Conservation (phyloP, 371 early-diverging fungal genomes). For the Chytridium lagenaria region DNA sequence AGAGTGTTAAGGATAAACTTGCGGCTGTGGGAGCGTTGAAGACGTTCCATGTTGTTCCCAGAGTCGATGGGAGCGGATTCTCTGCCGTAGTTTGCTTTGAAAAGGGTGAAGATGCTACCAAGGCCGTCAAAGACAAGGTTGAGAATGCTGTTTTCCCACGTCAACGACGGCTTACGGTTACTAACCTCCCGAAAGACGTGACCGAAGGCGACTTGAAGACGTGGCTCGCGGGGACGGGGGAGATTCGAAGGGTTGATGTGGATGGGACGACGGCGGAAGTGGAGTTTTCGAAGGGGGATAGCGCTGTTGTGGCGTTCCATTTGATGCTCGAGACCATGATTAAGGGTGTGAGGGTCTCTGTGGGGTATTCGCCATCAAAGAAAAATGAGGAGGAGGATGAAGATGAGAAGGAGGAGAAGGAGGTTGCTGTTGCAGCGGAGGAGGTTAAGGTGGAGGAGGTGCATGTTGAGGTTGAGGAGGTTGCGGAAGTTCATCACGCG, state of each 20-base stretch:
- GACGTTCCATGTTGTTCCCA: conserved; percentile 28
- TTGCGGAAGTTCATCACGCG: not conserved
- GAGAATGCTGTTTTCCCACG: conserved; percentile 42
- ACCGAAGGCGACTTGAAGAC: conserved; percentile 26
- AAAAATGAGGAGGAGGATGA: conserved; percentile 16
- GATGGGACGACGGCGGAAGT: conserved; percentile 25
- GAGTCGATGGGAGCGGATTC: conserved; percentile 19
- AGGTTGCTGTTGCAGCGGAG: conserved; percentile 12
- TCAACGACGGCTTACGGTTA: conserved; percentile 38
- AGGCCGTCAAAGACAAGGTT: conserved; percentile 36
- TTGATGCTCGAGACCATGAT: conserved; percentile 21
- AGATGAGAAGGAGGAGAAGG: conserved; percentile 14
- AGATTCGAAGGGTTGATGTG: conserved; percentile 39
- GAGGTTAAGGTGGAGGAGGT: conserved; percentile 15
- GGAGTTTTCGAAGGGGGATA: conserved; percentile 45
- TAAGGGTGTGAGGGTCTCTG: not conserved
- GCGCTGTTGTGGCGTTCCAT: conserved; percentile 41
- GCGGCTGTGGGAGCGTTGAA: conserved; percentile 25
- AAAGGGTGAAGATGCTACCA: conserved; percentile 40
- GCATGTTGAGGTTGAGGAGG: not conserved
- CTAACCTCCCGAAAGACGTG: not conserved
- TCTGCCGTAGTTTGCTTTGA: conserved; percentile 37
- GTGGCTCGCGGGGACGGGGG: conserved; percentile 34
- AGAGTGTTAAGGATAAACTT: conserved; percentile 10
- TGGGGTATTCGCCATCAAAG: not conserved